These are phyloP conservation scores for Ceratocystiopsis brevicomis DNA, from an alignment of 2,329 filamentous ascomycete species.

Conservation along the genomic window DNA sequence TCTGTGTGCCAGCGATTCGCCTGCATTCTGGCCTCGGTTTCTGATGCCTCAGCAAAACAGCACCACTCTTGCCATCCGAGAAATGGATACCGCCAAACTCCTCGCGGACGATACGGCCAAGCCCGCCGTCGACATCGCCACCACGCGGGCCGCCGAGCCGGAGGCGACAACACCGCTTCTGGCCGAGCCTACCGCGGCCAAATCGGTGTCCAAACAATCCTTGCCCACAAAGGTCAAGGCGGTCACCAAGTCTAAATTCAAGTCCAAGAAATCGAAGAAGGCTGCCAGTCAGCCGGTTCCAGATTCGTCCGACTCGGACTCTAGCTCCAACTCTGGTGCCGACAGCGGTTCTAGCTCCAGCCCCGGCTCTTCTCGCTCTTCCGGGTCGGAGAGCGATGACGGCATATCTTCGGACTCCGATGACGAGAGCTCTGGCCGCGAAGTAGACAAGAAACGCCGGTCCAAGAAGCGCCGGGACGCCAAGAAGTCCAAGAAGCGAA, in stretches of 20 bases:
- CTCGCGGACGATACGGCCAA: slow-evolving; percentile 11
- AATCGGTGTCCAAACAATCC: neutral
- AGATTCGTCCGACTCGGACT: slow-evolving; percentile 1
- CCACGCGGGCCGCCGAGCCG: slow-evolving; percentile 10
- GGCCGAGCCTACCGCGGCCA: slow-evolving; percentile 1
- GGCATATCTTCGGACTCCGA: neutral
- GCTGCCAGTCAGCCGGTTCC: slow-evolving; percentile 7
- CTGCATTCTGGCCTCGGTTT: no score
- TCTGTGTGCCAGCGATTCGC: no score
- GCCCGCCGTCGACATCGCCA: slow-evolving; percentile 7
- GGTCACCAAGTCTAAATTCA: no score
- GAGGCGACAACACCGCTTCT: slow-evolving; percentile 9
- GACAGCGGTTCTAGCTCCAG: slow-evolving; percentile 2
- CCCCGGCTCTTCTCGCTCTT: no score
- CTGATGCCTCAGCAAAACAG: no score
- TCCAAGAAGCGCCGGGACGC: slow-evolving; percentile 15
- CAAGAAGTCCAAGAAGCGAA: slow-evolving; percentile 15
- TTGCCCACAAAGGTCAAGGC: neutral
- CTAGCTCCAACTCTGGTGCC: neutral
- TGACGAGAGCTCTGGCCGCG: slow-evolving; percentile 10
- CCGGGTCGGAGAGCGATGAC: no score
- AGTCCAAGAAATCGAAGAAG: slow-evolving; percentile 13
- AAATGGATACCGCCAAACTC: slow-evolving; percentile 8
- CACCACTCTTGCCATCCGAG: slow-evolving; percentile 9
- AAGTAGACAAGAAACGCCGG: slow-evolving; percentile 13